Evolutionary conservation across 306 rosid genomes (phyloP), one percentile per base, ranked within the genome.

Genomic region (Rubus idaeus): DNA sequence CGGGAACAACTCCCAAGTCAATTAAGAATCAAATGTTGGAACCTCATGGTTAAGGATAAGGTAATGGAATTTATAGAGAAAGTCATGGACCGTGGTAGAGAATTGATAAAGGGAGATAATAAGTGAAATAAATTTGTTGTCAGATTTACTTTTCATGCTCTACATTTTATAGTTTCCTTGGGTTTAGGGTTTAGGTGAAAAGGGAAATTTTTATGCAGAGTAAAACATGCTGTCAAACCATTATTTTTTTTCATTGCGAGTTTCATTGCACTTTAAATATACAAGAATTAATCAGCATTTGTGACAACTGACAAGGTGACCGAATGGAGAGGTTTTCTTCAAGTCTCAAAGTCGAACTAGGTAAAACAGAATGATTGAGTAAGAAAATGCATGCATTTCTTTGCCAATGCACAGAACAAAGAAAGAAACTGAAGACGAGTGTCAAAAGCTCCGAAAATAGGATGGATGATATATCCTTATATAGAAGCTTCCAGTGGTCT

Each of bases 1-100:
- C 71, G 17, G 4, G n/a, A 68, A 68, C 55, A n/a, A 68, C 73
- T 68, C 73, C 55, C 10, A 68, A 37, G 41, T 21, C 74, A 69
- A 49, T 46, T 21, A 69, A 68, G 57, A 46, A 69, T 69, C 41
- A 69, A 69, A 69, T 69, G 74, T 41, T 21, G 52, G 68, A 21
- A 68, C 66, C 75, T 77, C 57, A 42, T 52, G 23, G 30, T 57
- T 67, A 41, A 55, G 67, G 57, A 45, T 21, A 21, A 47, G 44
- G 68, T 39, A 21, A 63, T 44, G 30, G 57, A 41, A 57, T 16
- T 67, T 56, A 69, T 53, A 41, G 18, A 77, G 23, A 77, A 65
- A 55, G 21, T 51, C 40, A 49, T 51, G 51, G 64, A 21, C 63
- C 35, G 3, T 20, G 37, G 6, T 57, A 9, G 63, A 57, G 37